Conservation (phyloP, 805 yeast genomes). For the Myxozyma udenii region DNA sequence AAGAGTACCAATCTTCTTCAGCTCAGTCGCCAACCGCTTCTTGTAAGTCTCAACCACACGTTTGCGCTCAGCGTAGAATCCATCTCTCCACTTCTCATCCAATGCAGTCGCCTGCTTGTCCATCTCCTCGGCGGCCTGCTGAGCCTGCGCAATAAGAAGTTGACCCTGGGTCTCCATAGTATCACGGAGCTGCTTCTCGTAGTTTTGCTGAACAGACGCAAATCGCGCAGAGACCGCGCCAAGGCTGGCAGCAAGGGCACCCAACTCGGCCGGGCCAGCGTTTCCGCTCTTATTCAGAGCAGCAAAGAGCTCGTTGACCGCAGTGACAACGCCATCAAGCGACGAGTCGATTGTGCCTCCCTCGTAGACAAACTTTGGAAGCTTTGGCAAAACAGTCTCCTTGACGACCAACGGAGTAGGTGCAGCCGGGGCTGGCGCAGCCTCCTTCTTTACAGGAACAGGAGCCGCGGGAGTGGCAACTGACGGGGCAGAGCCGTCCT, state of each 20-base stretch:
- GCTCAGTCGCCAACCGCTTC: conserved; percentile 57
- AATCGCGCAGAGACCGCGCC: conserved; percentile 25
- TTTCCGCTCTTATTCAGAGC: conserved; percentile 23
- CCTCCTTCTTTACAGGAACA: conserved; percentile 15
- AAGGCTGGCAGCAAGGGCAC: conserved; percentile 22
- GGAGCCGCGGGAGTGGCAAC: conserved; percentile 14
- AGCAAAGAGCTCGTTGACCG: conserved; percentile 32
- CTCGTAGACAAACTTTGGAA: conserved; percentile 26
- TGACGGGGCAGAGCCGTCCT: conserved; percentile 4
- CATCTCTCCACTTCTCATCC: conserved; percentile 56
- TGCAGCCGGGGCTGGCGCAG: conserved; percentile 19
- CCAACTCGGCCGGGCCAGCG: conserved; percentile 24
- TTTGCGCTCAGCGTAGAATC: conserved; percentile 60
- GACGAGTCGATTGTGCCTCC: conserved; percentile 32
- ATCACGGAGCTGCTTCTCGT: conserved; percentile 29
- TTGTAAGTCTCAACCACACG: conserved; percentile 60
- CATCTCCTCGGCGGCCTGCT: conserved; percentile 32
- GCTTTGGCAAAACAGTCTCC: conserved; percentile 23
- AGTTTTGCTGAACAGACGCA: conserved; percentile 19
- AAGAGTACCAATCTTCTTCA: conserved; percentile 62
- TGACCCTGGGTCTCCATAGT: conserved; percentile 37
- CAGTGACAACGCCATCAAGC: conserved; percentile 30
- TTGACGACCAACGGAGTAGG: conserved; percentile 15
- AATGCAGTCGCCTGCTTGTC: conserved; percentile 40
- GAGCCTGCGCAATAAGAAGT: conserved; percentile 34